A percentile compares a stretch with the other conserved stretches of the same genome.
phyloP scores from a whole-genome alignment of 129 eudicot species.

The Mikania micrantha region DNA sequence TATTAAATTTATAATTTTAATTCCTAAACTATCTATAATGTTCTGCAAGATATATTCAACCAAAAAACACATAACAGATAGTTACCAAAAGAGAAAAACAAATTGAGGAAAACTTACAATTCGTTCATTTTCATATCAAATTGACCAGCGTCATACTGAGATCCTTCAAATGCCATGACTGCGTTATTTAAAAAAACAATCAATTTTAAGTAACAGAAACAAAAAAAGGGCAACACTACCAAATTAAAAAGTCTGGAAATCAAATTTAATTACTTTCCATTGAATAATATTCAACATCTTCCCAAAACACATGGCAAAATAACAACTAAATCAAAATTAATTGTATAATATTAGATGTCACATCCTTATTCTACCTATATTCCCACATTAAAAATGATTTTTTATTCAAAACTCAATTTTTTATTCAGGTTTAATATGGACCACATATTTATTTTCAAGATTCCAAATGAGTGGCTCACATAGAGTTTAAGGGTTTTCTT shows the following conservation, averaged over 20 bases:
- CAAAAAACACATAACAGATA: neutral
- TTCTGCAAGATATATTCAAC: neutral
- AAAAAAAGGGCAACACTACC: neutral
- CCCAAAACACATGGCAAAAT: neutral
- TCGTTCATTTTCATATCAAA: constrained; percentile 44
- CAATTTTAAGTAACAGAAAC: neutral
- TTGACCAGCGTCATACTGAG: constrained; percentile 37
- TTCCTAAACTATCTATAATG: neutral
- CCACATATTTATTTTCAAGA: no score
- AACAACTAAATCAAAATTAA: neutral
- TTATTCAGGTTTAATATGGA: no score
- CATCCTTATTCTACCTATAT: neutral
- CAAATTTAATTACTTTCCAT: neutral
- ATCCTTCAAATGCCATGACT: constrained; percentile 25
- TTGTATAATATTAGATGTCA: neutral
- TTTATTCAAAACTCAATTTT: no score
- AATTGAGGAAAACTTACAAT: constrained; percentile 20
- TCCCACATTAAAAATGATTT: no score
- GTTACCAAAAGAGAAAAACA: neutral
- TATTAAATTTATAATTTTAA: neutral
- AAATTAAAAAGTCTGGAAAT: neutral
- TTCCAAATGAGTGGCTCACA: no score
- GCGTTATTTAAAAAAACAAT: neutral
- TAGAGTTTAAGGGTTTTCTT: no score
- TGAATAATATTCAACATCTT: neutral